Conservation (phyloP, 2,329 filamentous ascomycete genomes). For the Xylaria sp. region DNA sequence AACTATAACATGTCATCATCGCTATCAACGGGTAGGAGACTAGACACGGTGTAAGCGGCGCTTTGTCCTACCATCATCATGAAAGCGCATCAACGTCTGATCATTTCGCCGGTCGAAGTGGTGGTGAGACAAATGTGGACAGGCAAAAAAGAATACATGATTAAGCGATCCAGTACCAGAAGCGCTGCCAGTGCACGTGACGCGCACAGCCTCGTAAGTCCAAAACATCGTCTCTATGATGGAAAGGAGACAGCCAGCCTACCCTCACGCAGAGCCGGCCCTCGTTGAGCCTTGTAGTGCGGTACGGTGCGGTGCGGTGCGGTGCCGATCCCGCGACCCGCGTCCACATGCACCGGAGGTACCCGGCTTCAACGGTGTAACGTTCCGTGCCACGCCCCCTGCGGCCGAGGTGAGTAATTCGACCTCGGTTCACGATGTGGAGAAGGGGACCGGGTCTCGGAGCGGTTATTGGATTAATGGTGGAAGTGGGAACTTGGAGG, state of each 20-base stretch:
- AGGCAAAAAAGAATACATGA: not conserved
- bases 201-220: conserved; percentile 3
- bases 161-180: not conserved
- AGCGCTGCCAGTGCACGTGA: not conserved
- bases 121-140: too few relatives aligned
- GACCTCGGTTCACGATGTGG: conserved; percentile 9
- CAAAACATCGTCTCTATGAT: not conserved
- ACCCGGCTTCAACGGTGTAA: conserved; percentile 22
- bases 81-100: not conserved
- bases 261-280: not conserved
- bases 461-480: conserved; percentile 13
- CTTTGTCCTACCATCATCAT: conserved; percentile 7
- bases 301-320: conserved; percentile 15
- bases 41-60: conserved; percentile 22
- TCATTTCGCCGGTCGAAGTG: not conserved
- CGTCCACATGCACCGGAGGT: conserved; percentile 12
- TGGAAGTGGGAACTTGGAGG: not conserved
- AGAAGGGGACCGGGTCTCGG: not conserved
- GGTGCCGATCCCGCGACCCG: conserved; percentile 25
- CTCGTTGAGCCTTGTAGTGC: conserved; percentile 8
- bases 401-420: conserved; percentile 4
- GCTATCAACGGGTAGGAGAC: not conserved
- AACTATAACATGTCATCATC: conserved; percentile 3
- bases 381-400: conserved; percentile 20
- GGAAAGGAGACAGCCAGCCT: not conserved